Evolutionary conservation across 2,329 filamentous ascomycete genomes (phyloP), one percentile per base, ranked within the genome.

Genomic region (Mycosphaerella sp.): DNA sequence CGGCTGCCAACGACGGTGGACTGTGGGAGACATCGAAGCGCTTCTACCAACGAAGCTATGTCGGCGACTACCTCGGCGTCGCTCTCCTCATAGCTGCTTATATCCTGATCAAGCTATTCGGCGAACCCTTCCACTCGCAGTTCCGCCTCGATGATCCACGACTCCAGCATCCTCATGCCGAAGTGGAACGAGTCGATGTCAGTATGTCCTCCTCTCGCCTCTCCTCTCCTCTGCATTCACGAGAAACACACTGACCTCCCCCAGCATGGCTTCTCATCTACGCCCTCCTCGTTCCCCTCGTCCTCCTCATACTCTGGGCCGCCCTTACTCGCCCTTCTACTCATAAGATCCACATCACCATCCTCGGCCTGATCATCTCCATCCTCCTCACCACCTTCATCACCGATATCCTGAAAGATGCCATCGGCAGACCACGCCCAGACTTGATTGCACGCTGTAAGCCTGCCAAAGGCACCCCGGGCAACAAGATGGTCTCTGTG

Each of bases 71-170:
- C 71, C 70, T 94, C 27, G 88, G 89, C 32, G 80, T 97, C 56
- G 73, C 75, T 1, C 68, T 87, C 35, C 75, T 97, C n/a, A 64
- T 89, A 6, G 73, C 76, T 4, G 80, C 77, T 45, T 93, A 87
- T 70, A 69, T 86, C 14, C 62, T 83, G 30, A 40, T 59, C 7
- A 64, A 87, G 79, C 76, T 88, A 39, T 73, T 86, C 62, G 78
- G 87, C 61, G 83, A 85, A 54, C 93, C 93, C 0, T 97, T 97
- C 68, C 89, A 97, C 68, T 89, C 88, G 71, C 86, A 96, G 81
- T 97, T 98, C 73, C 86, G 82, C 58, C 79, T 97, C 56, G 86
- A 89, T 66, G 89, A 97, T 67, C 78, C 87, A 18, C 76, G 82
- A 44, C 89, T 97, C 53, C 84, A 88, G 58, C 96, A 86, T 64